Base-by-base conservation (phyloP, 1,284 basidiomycete species). In the Inonotus hispidus region DNA sequence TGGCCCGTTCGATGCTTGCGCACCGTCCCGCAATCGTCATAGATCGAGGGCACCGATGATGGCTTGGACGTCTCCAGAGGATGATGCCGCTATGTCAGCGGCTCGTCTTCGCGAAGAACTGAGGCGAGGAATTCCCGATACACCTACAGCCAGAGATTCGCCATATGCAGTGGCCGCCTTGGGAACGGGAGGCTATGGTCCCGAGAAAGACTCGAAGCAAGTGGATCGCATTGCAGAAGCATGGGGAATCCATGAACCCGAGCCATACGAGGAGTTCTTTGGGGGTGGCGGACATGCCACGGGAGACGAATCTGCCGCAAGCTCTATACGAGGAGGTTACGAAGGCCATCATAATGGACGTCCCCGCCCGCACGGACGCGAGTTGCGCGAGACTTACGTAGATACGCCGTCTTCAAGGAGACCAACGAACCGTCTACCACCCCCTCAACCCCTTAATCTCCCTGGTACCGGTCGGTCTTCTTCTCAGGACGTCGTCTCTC, bases 241-340 rank as follows among this genome's bases (percentile, higher is more conserved):
- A 0, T 93, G 91, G 89, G 90, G 90, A 39, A 90, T 90, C 53
- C 90, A 92, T 68, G 90, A 92, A 68, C 90, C 90, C 11, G 91
- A 93, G 71, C 91, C 90, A 1, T 93, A 82, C 67, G 90, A 93
- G 69, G 91, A 93, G 68, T 93, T 93, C 70, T 89, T 83, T 63
- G 90, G 90, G 8, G 88, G 86, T n/a, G 83, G 85, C 63, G 81
- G 81, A 45, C 74, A 75, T 0, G 56, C 69, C 21, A 69, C 70
- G 46, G 80, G 82, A 41, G 79, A 77, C 27, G 82, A 83, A 57
- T 84, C 83, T 6, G 81, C 83, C n/a, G 74, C 81, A 37, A 83
- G 79, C 67, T 85, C 84, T 45, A 84, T 85, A 64, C 82, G 82
- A 71, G 84, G 83, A 61, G 70, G 75, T 2, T 74, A 77, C 43